phyloP scores from a whole-genome alignment of 192 early-diverging fungal species.

The Chytriomyces sp. region DNA sequence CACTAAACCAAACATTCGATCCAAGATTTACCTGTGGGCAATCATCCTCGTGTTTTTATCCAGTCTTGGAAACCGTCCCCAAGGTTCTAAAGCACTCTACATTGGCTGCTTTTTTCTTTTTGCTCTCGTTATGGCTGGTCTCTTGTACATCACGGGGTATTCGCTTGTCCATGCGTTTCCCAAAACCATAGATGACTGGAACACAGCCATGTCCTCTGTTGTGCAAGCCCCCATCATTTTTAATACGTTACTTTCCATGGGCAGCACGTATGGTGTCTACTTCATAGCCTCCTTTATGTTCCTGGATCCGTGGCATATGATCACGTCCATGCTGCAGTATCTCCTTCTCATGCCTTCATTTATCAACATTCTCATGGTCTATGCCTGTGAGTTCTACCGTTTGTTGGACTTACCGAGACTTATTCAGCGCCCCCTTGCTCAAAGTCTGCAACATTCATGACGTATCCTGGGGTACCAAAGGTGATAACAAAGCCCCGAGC shows the following conservation, averaged over 20 bases:
- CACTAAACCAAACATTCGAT: neutral
- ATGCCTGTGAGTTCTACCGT: conserved; percentile 46
- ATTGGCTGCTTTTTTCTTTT: conserved; percentile 49
- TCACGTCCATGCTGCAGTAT: conserved; percentile 49
- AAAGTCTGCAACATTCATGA: conserved; percentile 58
- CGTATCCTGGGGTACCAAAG: conserved; percentile 64
- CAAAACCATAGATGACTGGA: conserved; percentile 17
- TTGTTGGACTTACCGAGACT: conserved; percentile 10
- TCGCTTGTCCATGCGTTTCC: conserved; percentile 32
- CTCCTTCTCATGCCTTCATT: conserved; percentile 47
- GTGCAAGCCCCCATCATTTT: conserved; percentile 30
- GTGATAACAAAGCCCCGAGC: conserved; percentile 33
- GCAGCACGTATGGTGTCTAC: conserved; percentile 58
- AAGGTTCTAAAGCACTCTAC: conserved; percentile 49
- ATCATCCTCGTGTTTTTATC: conserved; percentile 53
- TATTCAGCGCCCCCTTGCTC: neutral
- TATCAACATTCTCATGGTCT: conserved; percentile 61
- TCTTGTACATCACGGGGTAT: conserved; percentile 53
- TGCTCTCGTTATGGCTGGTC: conserved; percentile 46
- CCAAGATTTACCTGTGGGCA: conserved; percentile 44
- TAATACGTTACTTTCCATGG: conserved; percentile 45
- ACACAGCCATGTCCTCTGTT: neutral
- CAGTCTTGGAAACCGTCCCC: conserved; percentile 58
- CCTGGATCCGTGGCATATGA: conserved; percentile 62
- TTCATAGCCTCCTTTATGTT: conserved; percentile 46